Evolutionary conservation across 805 yeast species (phyloP), one percentile per base, ranked within the genome.

Genomic region (Tetrapisispora fleetii): DNA sequence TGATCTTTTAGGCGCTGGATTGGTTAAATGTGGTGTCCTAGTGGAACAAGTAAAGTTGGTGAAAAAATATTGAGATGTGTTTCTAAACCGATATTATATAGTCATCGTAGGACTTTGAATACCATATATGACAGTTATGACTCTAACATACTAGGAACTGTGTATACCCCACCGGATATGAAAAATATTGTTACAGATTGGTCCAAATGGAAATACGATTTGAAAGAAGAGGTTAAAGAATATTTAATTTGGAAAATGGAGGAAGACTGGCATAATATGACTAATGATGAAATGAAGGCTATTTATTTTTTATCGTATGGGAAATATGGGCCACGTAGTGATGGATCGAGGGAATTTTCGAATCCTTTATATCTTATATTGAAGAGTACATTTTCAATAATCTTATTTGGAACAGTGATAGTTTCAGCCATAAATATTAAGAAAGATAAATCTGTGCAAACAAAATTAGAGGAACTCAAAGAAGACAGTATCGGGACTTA

Each of bases 241-340:
- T 64, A 68, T 47, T 43, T 70, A 13, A 54, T 58, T 13, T 62
- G 63, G 55, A 62, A 59, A 42, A 60, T 65, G 58, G 58, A 60
- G 22, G 62, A 54, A 18, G 51, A 58, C 37, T 71, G 75, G 75
- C 53, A 50, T 3, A 41, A 45, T 0, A 52, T 71, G 53, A 47
- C 65, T 2, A 19, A 11, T 1, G 50, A 52, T 1, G 74, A 71
- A 43, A 53, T 58, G 43, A 52, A 49, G 40, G 65, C 67, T 1
- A 51, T 64, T 6, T 69, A 70, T 50, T 67, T 58, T 52, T 56
- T 70, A 16, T 63, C 67, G 10, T 71, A 54, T 45, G 75, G 75
- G 1, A 53, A 57, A 13, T 68, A 69, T 67, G 74, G 74, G 1
- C 71, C 71, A 11, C 53, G 72, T 21, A 39, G 46, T 3, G 24